Evolutionary conservation across 1,139 yeast species (phyloP).

Genomic region (Scheffersomyces stambukii): DNA sequence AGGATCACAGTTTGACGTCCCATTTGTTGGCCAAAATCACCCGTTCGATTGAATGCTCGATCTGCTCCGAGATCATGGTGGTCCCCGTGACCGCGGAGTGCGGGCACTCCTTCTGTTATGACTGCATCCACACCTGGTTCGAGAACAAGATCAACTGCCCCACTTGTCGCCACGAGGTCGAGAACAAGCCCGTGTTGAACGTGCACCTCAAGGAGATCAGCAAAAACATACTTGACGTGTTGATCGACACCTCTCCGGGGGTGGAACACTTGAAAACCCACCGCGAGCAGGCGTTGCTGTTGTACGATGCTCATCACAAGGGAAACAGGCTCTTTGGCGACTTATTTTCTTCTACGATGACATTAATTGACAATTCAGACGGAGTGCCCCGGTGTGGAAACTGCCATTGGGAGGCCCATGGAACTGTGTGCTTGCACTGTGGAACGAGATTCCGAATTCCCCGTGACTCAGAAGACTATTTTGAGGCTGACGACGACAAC

Average conservation of each 20-base stretch:
- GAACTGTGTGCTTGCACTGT: slow-evolving; percentile 53
- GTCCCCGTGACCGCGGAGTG: slow-evolving; percentile 40
- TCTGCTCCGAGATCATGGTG: slow-evolving; percentile 44
- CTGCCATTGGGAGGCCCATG: slow-evolving; percentile 80
- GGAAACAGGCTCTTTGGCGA: slow-evolving; percentile 41
- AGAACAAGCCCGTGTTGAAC: slow-evolving; percentile 42
- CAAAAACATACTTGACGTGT: slow-evolving; percentile 23
- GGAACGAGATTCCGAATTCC: slow-evolving; percentile 34
- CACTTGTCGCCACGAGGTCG: slow-evolving; percentile 45
- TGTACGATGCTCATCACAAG: slow-evolving; percentile 36
- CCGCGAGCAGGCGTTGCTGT: slow-evolving; percentile 20
- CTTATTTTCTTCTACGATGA: slow-evolving; percentile 47
- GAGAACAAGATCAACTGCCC: slow-evolving; percentile 50
- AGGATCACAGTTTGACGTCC: slow-evolving; percentile 13
- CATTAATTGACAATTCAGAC: slow-evolving; percentile 60
- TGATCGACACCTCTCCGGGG: slow-evolving; percentile 21
- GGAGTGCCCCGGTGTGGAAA: slow-evolving; percentile 76
- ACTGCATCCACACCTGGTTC: slow-evolving; percentile 51
- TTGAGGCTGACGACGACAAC: slow-evolving; percentile 19
- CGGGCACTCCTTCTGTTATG: slow-evolving; percentile 46
- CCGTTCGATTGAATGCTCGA: slow-evolving; percentile 33
- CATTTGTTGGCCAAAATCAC: slow-evolving; percentile 19
- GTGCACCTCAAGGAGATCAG: slow-evolving; percentile 38
- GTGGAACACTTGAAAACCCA: slow-evolving; percentile 18
- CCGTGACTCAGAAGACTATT: slow-evolving; percentile 10